A percentile compares a stretch with the other conserved stretches of the same genome.
Conservation (phyloP, 192 early-diverging fungal genomes). For the Backusella westeae region DNA sequence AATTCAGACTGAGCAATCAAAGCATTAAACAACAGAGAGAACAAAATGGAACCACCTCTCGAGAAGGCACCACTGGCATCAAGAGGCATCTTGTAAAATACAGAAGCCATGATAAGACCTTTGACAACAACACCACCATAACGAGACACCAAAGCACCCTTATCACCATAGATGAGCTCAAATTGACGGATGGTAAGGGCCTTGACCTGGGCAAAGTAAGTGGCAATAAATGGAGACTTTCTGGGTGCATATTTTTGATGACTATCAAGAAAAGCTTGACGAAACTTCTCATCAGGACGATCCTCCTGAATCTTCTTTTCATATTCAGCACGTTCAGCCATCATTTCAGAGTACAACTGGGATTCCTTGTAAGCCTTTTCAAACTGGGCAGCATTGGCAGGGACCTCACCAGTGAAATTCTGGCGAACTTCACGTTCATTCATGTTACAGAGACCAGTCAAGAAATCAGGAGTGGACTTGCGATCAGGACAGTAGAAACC, state of each 20-base stretch:
- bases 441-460: conserved; percentile 67
- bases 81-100: conserved; percentile 60
- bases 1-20: conserved; percentile 67
- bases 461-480: conserved; percentile 69
- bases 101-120: conserved; percentile 68
- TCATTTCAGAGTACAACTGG: conserved; percentile 34
- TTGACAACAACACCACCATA: conserved; percentile 49
- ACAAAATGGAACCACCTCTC: conserved; percentile 75
- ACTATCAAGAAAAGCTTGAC: conserved; percentile 49
- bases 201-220: conserved; percentile 59
- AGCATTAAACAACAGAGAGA: conserved; percentile 50
- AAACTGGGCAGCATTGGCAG: conserved; percentile 64
- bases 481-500: conserved; percentile 63
- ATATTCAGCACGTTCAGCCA: conserved; percentile 44
- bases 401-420: conserved; percentile 54
- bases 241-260: conserved; percentile 50
- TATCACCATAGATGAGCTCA: conserved; percentile 57
- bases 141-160: conserved; percentile 49
- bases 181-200: conserved; percentile 60
- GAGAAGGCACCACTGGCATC: conserved; percentile 67
- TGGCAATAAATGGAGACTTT: conserved; percentile 61
- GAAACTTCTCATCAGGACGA: conserved; percentile 30
- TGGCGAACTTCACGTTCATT: conserved; percentile 47
- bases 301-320: conserved; percentile 30
- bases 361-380: conserved; percentile 54